A percentile compares a stretch with the other conserved stretches of the same genome.
These are phyloP conservation scores for Myxozyma udenii DNA, from an alignment of 805 yeast species.

Conservation along the genomic window DNA sequence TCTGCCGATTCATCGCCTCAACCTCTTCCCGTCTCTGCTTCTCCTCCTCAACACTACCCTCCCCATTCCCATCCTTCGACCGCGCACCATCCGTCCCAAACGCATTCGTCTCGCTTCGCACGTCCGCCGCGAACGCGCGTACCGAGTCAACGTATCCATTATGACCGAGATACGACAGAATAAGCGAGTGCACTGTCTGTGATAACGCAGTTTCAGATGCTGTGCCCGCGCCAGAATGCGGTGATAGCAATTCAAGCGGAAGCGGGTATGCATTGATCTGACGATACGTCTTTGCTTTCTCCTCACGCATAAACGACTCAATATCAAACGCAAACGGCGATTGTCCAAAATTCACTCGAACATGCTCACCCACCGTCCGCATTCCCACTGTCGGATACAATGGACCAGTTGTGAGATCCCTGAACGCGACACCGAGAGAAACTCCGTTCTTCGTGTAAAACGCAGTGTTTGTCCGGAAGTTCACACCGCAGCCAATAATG, in stretches of 20 bases:
- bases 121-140: constrained; percentile 50
- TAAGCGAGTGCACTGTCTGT: constrained; percentile 39
- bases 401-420: constrained; percentile 37
- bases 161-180: constrained; percentile 53
- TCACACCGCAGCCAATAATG: constrained; percentile 79
- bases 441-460: constrained; percentile 85
- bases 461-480: constrained; percentile 58
- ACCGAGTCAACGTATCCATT: constrained; percentile 57
- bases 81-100: constrained; percentile 7
- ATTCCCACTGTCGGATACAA: constrained; percentile 53
- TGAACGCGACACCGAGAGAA: constrained; percentile 53
- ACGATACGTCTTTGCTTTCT: constrained; percentile 20
- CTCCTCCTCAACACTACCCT: constrained; percentile 35
- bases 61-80: constrained; percentile 30
- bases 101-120: constrained; percentile 23
- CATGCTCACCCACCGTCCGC: constrained; percentile 41
- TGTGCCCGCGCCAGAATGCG: neutral
- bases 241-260: constrained; percentile 5
- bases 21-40: constrained; percentile 38
- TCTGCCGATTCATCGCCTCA: constrained; percentile 46
- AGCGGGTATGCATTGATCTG: constrained; percentile 21
- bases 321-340: constrained; percentile 60
- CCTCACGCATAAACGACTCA: constrained; percentile 44
- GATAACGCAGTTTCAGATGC: constrained; percentile 21
- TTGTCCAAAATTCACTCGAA: constrained; percentile 52